Evolutionary conservation across 441 rosid genomes (phyloP).

Genomic region (Daphne laureola): DNA sequence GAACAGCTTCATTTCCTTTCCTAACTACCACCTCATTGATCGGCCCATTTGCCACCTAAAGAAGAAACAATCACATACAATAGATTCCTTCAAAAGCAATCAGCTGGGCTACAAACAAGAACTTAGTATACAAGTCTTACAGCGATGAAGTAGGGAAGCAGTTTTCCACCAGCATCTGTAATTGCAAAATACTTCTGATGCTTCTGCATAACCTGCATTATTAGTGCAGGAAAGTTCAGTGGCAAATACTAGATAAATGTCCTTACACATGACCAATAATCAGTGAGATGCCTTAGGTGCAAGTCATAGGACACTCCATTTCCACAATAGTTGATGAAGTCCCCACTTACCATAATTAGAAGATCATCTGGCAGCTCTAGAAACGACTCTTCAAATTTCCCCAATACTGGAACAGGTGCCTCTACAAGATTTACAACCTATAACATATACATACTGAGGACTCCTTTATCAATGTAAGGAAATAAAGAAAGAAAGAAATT

Average conservation of each 20-base stretch:
- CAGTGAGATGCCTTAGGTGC: not conserved
- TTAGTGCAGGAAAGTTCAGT: slow-evolving; percentile 11
- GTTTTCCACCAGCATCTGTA: slow-evolving; percentile 52
- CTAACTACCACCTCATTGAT: slow-evolving; percentile 66
- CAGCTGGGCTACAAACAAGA: slow-evolving; percentile 11
- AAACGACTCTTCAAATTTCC: slow-evolving; percentile 78
- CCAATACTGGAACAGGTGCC: slow-evolving; percentile 83
- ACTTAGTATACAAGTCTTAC: slow-evolving; percentile 37
- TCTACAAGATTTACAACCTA: slow-evolving; percentile 97
- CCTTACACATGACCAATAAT: slow-evolving; percentile 4
- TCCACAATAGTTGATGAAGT: slow-evolving; percentile 1
- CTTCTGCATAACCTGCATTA: slow-evolving; percentile 86
- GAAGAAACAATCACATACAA: slow-evolving; percentile 17
- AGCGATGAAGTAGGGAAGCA: slow-evolving; percentile 83
- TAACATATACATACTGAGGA: slow-evolving; percentile 15
- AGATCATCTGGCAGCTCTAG: slow-evolving; percentile 87
- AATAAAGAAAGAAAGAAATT: not conserved
- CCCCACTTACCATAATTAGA: slow-evolving; percentile 63
- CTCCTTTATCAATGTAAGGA: not conserved
- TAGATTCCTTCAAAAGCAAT: slow-evolving; percentile 9
- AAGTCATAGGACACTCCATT: not conserved
- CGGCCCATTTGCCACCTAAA: slow-evolving; percentile 93
- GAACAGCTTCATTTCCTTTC: slow-evolving; percentile 98
- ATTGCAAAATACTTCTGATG: slow-evolving; percentile 91
- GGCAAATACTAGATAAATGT: not conserved